Base-by-base conservation (phyloP, 495 filamentous ascomycete species). In the Xylaria intraflava region DNA sequence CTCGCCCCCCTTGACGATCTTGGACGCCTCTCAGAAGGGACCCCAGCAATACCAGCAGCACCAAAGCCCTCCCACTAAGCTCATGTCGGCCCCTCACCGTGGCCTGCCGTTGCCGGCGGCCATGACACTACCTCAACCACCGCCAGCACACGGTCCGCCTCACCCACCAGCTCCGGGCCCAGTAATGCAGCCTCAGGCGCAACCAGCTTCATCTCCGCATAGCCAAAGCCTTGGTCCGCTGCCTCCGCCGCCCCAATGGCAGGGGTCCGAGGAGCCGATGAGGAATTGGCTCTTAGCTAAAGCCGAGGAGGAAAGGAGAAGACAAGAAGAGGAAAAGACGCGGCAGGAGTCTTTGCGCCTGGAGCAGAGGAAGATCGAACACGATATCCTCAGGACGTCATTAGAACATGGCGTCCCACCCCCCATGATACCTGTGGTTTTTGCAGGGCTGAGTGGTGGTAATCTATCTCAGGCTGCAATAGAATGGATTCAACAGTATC, bases 271-370 rank as follows among this genome's bases (percentile, higher is more conserved):
- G 57, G 86, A 92, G 30, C 80, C 85, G 19, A 86, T 90, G 85
- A 82, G 83, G 52, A 82, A 78, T 55, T 96, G 88, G 89, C 75
- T 95, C 2, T 66, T 78, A 43, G 87, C 90, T 12, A 94, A 88
- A 71, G 76, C 82, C 2, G 92, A 96, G 69, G 92, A 96, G 58
- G 89, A 93, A 54, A 81, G 80, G 56, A 81, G 86, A 60, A 87
- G 75, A 64, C 87, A 92, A 66, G 90, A 96, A 67, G 88, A 93
- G 67, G 87, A 95, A 68, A 88, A 80, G 74, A 95, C 88, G 20
- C 79, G 83, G 49, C 90, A 95, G 64, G 90, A 92, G 66, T 73
- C 75, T 20, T 71, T 86, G 27, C 78, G 82, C 40, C 69, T 95
- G 40, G 92, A 96, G 65, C 88, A 89, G 66, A 82, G 92, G 44